Evolutionary conservation across 495 filamentous ascomycete genomes (phyloP), one percentile per base, ranked within the genome.

Genomic region (Lentithecium fluviatile): DNA sequence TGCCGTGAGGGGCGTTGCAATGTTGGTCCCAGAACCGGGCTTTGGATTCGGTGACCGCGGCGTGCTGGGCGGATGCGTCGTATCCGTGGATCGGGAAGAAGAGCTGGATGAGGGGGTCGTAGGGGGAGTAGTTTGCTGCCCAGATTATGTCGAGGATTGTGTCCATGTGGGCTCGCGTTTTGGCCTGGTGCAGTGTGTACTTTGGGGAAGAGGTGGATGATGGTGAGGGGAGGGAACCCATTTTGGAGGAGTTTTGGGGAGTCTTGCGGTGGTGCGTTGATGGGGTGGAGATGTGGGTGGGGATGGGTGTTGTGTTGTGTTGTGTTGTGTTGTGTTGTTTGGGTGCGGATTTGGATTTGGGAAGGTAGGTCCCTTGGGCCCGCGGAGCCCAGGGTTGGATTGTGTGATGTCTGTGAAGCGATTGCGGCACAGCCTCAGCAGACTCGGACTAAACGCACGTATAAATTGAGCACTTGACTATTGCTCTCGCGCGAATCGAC

Each of bases 141-240:
- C 54, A 59, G 26, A 64, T 64, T 12, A 59, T 54, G 48, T 64
- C 55, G 29, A 64, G 46, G 50, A 64, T 64, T 7, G 6, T 0
- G 45, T 49, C 26, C 50, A 61, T 47, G 23, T 61, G 49, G 26
- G 46, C 37, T 42, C 23, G 45, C 2, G 50, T 61, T 21, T 34
- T 8, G 17, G 50, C 58, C 43, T 61, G 37, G 13, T 61, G 53
- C 20, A 55, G 19, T 49, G 45, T 8, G 32, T 26, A 12, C n/a
- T 40, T 17, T 24, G 15, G 17, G 38, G 25, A 40, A 40, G 13
- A 6, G 43, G 42, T 10, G 20, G 23, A 20, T 12, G n/a, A n/a
- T n/a, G n/a, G 10, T 5, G 19, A 42, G 19, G 17, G 20, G n/a
- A 45, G 34, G 40, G 10, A 7, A 15, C 12, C 17, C 19, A 57